These are phyloP conservation scores for Paramecium sonneborni DNA, from an alignment of 73 alveolate species.

Conservation along the genomic window DNA sequence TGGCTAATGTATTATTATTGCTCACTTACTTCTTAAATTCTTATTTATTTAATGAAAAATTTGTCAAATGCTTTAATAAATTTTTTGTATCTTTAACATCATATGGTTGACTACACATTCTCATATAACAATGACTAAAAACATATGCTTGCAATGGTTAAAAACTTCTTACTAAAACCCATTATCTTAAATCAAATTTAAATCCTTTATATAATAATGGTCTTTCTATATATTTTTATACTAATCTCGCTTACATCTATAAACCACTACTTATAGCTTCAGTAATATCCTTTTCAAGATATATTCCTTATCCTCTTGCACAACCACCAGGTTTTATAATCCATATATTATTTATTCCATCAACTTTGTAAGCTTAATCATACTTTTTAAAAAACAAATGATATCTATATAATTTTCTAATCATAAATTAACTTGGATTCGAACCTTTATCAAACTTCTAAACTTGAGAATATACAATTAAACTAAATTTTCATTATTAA, in stretches of 20 bases:
- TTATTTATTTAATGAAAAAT: slow-evolving; percentile 66
- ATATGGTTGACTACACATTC: slow-evolving; percentile 78
- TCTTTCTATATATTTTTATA: slow-evolving; percentile 81
- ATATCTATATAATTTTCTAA: neutral
- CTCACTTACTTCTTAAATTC: slow-evolving; percentile 48
- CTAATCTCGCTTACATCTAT: slow-evolving; percentile 76
- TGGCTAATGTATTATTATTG: slow-evolving; percentile 42
- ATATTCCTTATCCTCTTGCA: slow-evolving; percentile 84
- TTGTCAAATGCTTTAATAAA: slow-evolving; percentile 75
- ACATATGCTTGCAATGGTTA: slow-evolving; percentile 74
- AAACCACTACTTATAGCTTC: slow-evolving; percentile 71
- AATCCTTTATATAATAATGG: slow-evolving; percentile 65
- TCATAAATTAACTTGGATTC: neutral
- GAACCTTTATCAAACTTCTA: slow-evolving; percentile 30
- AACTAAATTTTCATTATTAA: neutral
- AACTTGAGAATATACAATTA: slow-evolving; percentile 31
- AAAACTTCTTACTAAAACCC: slow-evolving; percentile 81
- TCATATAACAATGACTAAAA: slow-evolving; percentile 73
- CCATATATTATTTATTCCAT: slow-evolving; percentile 80
- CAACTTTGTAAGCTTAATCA: slow-evolving; percentile 60
- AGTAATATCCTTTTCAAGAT: slow-evolving; percentile 62
- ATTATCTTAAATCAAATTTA: slow-evolving; percentile 78
- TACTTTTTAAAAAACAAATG: slow-evolving; percentile 30
- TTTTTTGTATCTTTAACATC: slow-evolving; percentile 71
- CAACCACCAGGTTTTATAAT: slow-evolving; percentile 82